phyloP scores from a whole-genome alignment of 2,329 filamentous ascomycete species.

The Ophiostoma novo-ulmi region DNA sequence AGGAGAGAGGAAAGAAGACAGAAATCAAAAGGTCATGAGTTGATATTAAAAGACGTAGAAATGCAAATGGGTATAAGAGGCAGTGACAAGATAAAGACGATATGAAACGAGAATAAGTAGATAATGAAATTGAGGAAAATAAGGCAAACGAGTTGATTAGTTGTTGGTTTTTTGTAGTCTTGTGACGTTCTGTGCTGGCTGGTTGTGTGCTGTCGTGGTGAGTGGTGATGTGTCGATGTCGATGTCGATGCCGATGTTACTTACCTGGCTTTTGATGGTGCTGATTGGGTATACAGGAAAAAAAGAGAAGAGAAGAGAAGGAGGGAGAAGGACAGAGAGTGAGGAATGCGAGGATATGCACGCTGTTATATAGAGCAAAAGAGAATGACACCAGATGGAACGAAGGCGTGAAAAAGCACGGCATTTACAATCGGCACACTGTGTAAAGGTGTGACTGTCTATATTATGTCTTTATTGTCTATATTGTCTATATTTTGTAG shows the following conservation, averaged over 20 bases:
- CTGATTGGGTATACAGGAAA: not conserved
- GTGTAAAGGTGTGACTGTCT: not conserved
- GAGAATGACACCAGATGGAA: not conserved
- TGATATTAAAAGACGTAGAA: not conserved
- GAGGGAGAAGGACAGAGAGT: not conserved
- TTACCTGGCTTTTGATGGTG: not conserved
- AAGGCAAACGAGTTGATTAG: not conserved
- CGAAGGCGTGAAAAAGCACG: slow-evolving; percentile 8
- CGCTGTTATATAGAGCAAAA: not conserved
- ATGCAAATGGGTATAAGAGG: not conserved
- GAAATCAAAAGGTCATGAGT: not conserved
- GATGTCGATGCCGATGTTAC: slow-evolving; percentile 7
- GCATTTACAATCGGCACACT: slow-evolving; percentile 9
- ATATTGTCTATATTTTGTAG: not conserved
- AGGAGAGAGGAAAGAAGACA: not conserved
- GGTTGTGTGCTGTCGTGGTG: not conserved
- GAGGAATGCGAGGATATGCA: not conserved
- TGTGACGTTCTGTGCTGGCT: not conserved
- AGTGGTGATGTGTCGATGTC: not conserved
- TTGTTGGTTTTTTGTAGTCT: not conserved
- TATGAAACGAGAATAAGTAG: not conserved
- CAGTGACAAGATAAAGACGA: not conserved
- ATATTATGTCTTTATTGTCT: too few relatives aligned
- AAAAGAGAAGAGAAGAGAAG: slow-evolving; percentile 7
- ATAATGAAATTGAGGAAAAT: not conserved